phyloP scores from a whole-genome alignment of 345 rosid species.

The Salix exigua region DNA sequence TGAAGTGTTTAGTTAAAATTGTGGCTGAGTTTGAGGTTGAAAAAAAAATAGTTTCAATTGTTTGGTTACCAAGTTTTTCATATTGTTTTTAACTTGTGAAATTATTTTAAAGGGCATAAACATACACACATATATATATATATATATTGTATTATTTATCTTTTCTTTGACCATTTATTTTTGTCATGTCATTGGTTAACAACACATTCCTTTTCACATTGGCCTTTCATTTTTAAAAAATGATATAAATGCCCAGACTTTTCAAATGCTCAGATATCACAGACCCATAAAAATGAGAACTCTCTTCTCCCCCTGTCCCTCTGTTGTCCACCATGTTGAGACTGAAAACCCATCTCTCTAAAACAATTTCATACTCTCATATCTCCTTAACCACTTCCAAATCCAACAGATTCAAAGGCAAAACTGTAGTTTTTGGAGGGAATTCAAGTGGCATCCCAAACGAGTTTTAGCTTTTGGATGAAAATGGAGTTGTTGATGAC shows the following conservation, averaged over 20 bases:
- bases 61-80: no score
- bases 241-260: neutral
- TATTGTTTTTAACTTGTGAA: no score
- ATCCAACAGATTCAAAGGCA: constrained; percentile 20
- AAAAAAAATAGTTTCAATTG: no score
- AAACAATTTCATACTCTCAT: constrained; percentile 4
- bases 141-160: no score
- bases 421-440: constrained; percentile 34
- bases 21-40: no score
- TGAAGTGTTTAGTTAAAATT: no score
- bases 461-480: constrained; percentile 54
- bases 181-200: neutral
- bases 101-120: no score
- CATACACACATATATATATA: no score
- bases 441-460: constrained; percentile 35
- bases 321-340: neutral
- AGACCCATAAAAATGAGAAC: neutral
- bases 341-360: neutral
- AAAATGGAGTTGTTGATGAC: constrained; percentile 64
- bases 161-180: no score
- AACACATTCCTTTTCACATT: neutral
- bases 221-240: neutral
- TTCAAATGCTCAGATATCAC: neutral
- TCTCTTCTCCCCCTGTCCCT: constrained; percentile 18
- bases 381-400: neutral